Base-by-base conservation (phyloP, 176 grass and related monocot genomes). In the Chrysopogon serrulatus region DNA sequence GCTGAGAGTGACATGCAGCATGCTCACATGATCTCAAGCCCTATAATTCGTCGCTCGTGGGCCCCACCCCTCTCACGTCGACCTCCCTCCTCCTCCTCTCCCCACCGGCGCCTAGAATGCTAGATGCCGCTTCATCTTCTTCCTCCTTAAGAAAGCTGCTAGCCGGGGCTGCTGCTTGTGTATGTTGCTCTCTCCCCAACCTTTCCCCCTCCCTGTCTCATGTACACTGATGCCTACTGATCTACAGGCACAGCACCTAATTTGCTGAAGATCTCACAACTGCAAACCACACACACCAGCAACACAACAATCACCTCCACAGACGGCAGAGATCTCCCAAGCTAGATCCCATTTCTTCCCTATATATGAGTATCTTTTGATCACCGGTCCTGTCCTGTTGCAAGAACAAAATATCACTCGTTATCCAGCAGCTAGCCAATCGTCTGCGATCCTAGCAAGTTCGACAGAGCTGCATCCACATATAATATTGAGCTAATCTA, bases 1-100 rank as follows among this genome's bases (percentile, higher is more conserved):
- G 24, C 57, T 88, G 92, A 97, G 79, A 88, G 77, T 47, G 90
- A 97, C 92, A 87, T 87, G 77, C n/a, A n/a, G n/a, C 91, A 91
- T 89, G 73, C 76, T 90, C 94, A 89, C 94, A 94, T 85, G 85
- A 94, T 68, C 83, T 80, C 90, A 80, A 56, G 74, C 92, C 85
- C 83, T 76, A 90, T 88, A 67, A 84, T 88, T 82, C 43, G 33
- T 71, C 31, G 56, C 72, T 17, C 18, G 59, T 84, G 90, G 83
- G 80, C 24, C 90, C 85, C 90, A 42, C 39, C 10, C 57, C 51
- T 1, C 77, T 10, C 63, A 23, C 70, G 23, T 72, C 68, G 13
- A 8, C 49, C 23, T 74, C 77, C 6, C 13, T 21, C 14, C 40
- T 13, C 27, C 34, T 35, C 77, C 47, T 78, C 48, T 44, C 43